Conservation (phyloP, 176 grass and related monocot species). For the Rhynchospora breviuscula region DNA sequence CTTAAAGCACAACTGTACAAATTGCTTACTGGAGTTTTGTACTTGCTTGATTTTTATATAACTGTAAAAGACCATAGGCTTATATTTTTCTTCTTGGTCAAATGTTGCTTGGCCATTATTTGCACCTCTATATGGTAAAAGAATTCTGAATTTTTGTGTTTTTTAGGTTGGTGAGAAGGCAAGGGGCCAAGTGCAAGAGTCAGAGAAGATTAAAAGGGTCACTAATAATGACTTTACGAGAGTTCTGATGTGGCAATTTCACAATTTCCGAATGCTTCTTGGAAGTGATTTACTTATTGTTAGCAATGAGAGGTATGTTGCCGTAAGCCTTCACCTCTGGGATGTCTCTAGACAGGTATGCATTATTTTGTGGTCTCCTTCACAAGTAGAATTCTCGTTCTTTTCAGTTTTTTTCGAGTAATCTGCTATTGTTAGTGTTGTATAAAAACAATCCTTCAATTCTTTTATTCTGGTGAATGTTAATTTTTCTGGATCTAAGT, state of each 20-base stretch:
- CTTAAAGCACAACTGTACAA: background rate
- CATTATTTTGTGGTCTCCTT: conserved; percentile 21
- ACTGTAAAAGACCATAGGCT: background rate
- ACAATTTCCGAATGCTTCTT: conserved; percentile 96
- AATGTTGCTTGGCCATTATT: background rate
- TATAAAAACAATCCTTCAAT: background rate
- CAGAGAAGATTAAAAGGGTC: conserved; percentile 76
- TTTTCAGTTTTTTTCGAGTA: background rate
- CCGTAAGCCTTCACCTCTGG: conserved; percentile 96
- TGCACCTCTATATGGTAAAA: background rate
- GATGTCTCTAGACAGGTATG: conserved; percentile 91
- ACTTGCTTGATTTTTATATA: background rate
- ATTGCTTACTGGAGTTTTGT: background rate
- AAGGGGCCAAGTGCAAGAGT: conserved; percentile 67
- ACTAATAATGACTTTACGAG: conserved; percentile 85
- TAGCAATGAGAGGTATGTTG: conserved; percentile 95
- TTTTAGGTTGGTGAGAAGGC: conserved; percentile 59
- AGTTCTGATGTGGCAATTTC: conserved; percentile 89
- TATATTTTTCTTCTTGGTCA: background rate
- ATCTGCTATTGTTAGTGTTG: background rate
- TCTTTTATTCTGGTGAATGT: background rate
- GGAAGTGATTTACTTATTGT: conserved; percentile 95
- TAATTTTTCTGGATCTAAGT: background rate
- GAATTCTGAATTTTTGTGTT: background rate
- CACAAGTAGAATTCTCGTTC: background rate